These are phyloP conservation scores for Torulaspora gathmanii DNA, from an alignment of 805 yeast genomes.

Conservation along the genomic window DNA sequence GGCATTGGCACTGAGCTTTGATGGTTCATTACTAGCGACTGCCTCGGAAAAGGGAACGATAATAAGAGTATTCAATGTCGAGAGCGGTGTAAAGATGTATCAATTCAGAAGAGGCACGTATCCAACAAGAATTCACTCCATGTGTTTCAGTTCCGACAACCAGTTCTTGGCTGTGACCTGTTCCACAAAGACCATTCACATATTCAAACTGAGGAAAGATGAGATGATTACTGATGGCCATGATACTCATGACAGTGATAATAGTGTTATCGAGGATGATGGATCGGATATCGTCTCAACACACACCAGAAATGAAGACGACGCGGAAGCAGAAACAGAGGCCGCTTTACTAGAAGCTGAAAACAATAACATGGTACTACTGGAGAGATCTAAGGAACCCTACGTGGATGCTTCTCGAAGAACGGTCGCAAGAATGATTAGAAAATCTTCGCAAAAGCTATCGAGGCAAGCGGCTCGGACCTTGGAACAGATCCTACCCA, in stretches of 20 bases:
- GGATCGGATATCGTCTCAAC: slow-evolving; percentile 15
- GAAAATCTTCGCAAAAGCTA: slow-evolving; percentile 71
- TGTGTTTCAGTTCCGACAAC: slow-evolving; percentile 69
- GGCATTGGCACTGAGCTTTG: slow-evolving; percentile 55
- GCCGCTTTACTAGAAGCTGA: slow-evolving; percentile 15
- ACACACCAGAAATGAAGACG: slow-evolving; percentile 16
- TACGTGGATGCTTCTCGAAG: slow-evolving; percentile 64
- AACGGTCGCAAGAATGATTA: slow-evolving; percentile 67
- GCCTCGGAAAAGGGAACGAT: slow-evolving; percentile 78
- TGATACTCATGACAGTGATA: slow-evolving; percentile 34
- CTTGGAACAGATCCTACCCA: slow-evolving; percentile 82
- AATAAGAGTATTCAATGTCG: slow-evolving; percentile 59
- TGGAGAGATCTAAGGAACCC: slow-evolving; percentile 45
- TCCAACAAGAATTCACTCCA: slow-evolving; percentile 71
- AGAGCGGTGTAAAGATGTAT: slow-evolving; percentile 56
- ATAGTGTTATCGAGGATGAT: slow-evolving; percentile 37
- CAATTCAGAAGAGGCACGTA: slow-evolving; percentile 82
- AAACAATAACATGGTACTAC: slow-evolving; percentile 10
- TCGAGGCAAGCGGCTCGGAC: slow-evolving; percentile 81
- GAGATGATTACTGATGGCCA: slow-evolving; percentile 5
- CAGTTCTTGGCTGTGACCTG: slow-evolving; percentile 75
- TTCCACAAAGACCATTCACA: slow-evolving; percentile 88
- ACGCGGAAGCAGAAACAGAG: slow-evolving; percentile 26
- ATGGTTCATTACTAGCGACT: slow-evolving; percentile 65
- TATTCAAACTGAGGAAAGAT: slow-evolving; percentile 57